Evolutionary conservation across 2,329 filamentous ascomycete genomes (phyloP), one percentile per base, ranked within the genome.

Genomic region (Exophiala bonariae): DNA sequence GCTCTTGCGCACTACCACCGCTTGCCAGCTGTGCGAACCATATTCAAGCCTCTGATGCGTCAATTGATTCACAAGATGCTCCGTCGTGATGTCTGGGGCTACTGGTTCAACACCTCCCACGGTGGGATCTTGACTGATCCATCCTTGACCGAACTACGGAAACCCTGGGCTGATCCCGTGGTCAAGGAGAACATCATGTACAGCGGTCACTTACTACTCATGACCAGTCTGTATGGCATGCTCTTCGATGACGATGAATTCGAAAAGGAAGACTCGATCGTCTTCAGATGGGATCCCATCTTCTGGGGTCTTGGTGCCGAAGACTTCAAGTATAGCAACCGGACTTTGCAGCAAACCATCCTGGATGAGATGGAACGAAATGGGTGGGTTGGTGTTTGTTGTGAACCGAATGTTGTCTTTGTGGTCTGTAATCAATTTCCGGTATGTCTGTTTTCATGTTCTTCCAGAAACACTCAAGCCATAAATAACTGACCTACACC

Each of bases 401-500:
- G 70, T 47, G 71, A 73, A 56, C 71, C 69, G 2, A 74, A 73
- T 54, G 45, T 47, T 7, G 42, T 55, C 17, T 55, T 55, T 38
- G 44, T 56, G 52, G 63, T 70, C 35, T 73, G 70, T 56, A 73
- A 73, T 50, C 71, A 72, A 46, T 73, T 73, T 58, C 69, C 68
- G 3, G 67, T 70, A 57, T 32, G 59, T 36, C n/a, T n/a, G n/a
- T n/a, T n/a, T n/a, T n/a, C n/a, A n/a, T n/a, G n/a, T n/a, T n/a
- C n/a, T n/a, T n/a, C n/a, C n/a, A n/a, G n/a, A n/a, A n/a, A n/a
- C n/a, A n/a, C n/a, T n/a, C n/a, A n/a, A n/a, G n/a, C n/a, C n/a
- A n/a, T n/a, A n/a, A n/a, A n/a, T n/a, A n/a, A n/a, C n/a, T n/a
- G n/a, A n/a, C n/a, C n/a, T n/a, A n/a, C n/a, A n/a, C n/a, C n/a